phyloP scores from a whole-genome alignment of 805 yeast species.

The Osmozyma mogii region DNA sequence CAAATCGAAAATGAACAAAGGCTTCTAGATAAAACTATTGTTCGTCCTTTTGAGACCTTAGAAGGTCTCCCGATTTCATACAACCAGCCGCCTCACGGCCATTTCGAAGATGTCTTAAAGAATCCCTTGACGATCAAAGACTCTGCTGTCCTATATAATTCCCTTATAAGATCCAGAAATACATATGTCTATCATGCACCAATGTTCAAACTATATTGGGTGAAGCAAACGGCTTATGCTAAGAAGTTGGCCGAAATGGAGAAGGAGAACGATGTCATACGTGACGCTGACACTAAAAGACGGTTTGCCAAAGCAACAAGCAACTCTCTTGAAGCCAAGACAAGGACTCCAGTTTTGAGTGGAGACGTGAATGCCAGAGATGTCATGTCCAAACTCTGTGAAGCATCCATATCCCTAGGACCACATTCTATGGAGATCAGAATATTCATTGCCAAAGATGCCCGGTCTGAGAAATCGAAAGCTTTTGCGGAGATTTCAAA shows the following conservation, averaged over 20 bases:
- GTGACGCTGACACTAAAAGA: constrained; percentile 9
- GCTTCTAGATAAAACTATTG: constrained; percentile 26
- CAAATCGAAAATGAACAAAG: constrained; percentile 36
- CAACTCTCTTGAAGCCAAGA: constrained; percentile 11
- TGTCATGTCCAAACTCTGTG: constrained; percentile 82
- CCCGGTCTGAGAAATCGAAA: constrained; percentile 46
- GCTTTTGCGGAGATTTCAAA: constrained; percentile 17
- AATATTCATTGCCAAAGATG: constrained; percentile 80
- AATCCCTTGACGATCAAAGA: constrained; percentile 66
- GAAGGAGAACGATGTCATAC: constrained; percentile 15
- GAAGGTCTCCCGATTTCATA: constrained; percentile 62
- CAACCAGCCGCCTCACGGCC: constrained; percentile 54
- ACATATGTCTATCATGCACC: constrained; percentile 47
- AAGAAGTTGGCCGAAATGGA: constrained; percentile 34
- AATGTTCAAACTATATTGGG: constrained; percentile 79
- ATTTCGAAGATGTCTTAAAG: constrained; percentile 41
- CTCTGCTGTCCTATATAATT: constrained; percentile 61
- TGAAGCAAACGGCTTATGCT: constrained; percentile 53
- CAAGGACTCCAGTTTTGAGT: constrained; percentile 28
- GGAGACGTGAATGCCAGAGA: constrained; percentile 57
- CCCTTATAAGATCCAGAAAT: constrained; percentile 67
- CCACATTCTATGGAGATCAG: constrained; percentile 78
- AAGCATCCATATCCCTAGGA: constrained; percentile 63
- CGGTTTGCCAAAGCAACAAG: constrained; percentile 14
- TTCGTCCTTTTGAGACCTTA: constrained; percentile 58